phyloP scores from a whole-genome alignment of 176 grass and related monocot species.

The Elymus sibiricus region DNA sequence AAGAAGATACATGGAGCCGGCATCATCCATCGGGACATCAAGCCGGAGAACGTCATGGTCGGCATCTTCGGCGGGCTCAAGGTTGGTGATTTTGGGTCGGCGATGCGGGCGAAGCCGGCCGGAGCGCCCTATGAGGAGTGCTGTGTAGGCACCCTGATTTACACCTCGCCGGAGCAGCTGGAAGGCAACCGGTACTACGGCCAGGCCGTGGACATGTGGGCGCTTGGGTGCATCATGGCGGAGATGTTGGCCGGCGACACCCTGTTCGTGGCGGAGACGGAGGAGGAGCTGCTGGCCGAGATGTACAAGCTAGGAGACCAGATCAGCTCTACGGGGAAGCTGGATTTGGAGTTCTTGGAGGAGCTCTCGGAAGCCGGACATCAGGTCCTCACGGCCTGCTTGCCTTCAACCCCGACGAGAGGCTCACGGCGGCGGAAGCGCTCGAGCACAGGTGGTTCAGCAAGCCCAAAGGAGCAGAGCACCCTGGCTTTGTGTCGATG shows the following conservation, averaged over 20 bases:
- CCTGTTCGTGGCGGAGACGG: background rate
- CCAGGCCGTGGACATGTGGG: too few relatives aligned
- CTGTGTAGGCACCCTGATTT: too few relatives aligned
- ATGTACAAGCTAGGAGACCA: background rate
- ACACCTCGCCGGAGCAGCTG: too few relatives aligned
- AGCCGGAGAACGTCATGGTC: slow-evolving; percentile 27
- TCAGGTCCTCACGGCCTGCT: background rate
- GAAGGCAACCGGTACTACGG: too few relatives aligned
- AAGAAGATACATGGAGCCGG: background rate
- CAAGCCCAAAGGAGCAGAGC: background rate
- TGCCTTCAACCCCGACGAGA: background rate
- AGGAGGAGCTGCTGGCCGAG: background rate
- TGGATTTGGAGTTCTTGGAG: background rate
- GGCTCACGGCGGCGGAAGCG: background rate
- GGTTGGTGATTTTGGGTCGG: background rate
- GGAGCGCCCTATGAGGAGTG: background rate
- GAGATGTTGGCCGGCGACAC: too few relatives aligned
- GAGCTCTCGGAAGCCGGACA: background rate
- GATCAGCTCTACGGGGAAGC: background rate
- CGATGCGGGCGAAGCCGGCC: background rate
- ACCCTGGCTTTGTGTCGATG: background rate
- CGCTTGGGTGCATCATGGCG: too few relatives aligned
- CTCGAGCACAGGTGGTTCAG: slow-evolving; percentile 8
- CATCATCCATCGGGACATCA: slow-evolving; percentile 27
- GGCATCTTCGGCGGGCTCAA: background rate